These are phyloP conservation scores for Pseudocercospora macadamiae DNA, from an alignment of 2,329 filamentous ascomycete species.

Conservation along the genomic window DNA sequence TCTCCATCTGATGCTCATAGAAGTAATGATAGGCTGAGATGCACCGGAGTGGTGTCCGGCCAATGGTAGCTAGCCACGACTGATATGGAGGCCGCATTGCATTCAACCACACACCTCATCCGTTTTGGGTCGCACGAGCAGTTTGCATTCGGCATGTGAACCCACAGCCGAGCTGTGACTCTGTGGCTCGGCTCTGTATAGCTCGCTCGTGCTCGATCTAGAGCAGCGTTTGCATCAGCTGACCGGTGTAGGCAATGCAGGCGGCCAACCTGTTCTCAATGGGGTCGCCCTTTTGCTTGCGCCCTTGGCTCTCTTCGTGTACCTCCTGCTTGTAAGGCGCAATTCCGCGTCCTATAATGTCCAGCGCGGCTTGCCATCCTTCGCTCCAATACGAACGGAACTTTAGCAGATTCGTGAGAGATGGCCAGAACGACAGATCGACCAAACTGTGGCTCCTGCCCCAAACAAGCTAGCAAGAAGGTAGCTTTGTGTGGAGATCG, in stretches of 20 bases:
- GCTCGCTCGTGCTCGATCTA: not conserved
- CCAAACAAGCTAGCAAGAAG: not conserved
- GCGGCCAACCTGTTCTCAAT: not conserved
- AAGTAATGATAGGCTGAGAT: not conserved
- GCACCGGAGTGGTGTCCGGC: not conserved
- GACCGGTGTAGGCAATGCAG: not conserved
- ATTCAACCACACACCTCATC: not conserved
- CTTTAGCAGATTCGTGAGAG: not conserved
- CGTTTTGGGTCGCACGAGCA: not conserved
- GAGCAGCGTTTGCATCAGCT: not conserved
- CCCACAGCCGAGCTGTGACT: not conserved
- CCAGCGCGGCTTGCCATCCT: too few relatives aligned
- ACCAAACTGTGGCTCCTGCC: not conserved
- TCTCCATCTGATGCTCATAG: too few relatives aligned
- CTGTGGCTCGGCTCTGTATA: not conserved
- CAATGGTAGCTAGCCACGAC: not conserved
- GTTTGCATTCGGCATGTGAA: not conserved
- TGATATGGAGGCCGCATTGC: not conserved
- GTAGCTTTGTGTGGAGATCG: not conserved
- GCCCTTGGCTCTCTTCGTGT: too few relatives aligned
- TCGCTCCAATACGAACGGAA: not conserved
- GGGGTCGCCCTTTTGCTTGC: not conserved
- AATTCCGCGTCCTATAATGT: not conserved
- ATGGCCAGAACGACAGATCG: not conserved
- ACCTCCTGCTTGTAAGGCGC: not conserved